Evolutionary conservation across 2,329 filamentous ascomycete genomes (phyloP), one percentile per base, ranked within the genome.

Genomic region (Aspergillus sp.): DNA sequence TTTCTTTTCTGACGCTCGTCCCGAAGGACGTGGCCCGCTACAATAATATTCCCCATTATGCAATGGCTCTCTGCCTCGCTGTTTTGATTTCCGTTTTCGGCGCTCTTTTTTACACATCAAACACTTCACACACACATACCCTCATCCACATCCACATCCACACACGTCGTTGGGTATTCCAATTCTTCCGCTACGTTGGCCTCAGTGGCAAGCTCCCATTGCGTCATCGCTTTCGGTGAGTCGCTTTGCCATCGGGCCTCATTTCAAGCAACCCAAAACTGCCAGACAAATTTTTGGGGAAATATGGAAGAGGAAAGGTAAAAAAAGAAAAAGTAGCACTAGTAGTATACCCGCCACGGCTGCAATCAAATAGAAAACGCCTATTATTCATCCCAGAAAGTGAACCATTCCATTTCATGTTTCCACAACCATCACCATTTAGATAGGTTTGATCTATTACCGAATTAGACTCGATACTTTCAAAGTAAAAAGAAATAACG

Each of bases 391-490:
- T 50, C 53, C 53, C 17, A 55, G 8, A 19, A 19, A 45, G 32
- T 25, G 30, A 39, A 53, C 55, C 48, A 30, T 28, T 56, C 48
- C 32, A 56, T 45, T 28, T 30, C 30, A 38, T 36, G 12, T 49
- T 47, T 23, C 57, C 51, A 8, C 28, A 38, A 48, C 19, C 13
- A 15, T 17, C 13, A 15, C 17, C 13, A 28, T 65, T 78, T 74
- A 83, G 63, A 83, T 82, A 52, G 81, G 81, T 70, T 83, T 83
- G 70, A 83, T 83, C 84, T 85, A 69, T 58, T 51, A 47, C 36
- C 28, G 30, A 45, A 63, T 55, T 63, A 53, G 32, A 52, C 28
- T 17, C 55, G 23, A 36, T n/a, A 53, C 30, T 50, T 4, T 21
- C 12, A 9, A 12, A 36, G 12, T 12, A 12, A 10, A 12, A 55